phyloP scores from a whole-genome alignment of 148 eudicot genomes.

The Rhododendron kiyosumense region DNA sequence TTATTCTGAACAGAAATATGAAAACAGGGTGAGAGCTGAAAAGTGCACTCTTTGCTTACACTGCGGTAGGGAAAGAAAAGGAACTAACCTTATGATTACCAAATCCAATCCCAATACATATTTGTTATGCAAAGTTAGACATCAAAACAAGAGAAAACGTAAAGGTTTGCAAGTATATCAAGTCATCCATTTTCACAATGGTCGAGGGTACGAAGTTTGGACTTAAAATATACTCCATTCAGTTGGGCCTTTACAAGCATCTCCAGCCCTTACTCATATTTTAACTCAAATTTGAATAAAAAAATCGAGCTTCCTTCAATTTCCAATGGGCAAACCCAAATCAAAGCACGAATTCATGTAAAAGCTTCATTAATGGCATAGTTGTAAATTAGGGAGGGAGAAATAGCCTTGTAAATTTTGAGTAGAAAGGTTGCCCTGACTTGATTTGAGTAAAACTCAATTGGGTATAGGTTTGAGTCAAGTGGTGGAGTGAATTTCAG shows the following conservation, averaged over 20 bases:
- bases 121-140: neutral
- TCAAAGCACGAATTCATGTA: neutral
- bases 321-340: neutral
- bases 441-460: neutral
- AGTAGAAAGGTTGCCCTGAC: neutral
- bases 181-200: neutral
- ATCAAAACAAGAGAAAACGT: neutral
- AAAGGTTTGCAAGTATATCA: neutral
- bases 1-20: neutral
- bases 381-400: neutral
- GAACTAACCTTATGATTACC: neutral
- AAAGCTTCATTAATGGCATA: neutral
- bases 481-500: too few species aligned
- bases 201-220: neutral
- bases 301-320: too few species aligned
- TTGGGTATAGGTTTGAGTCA: too few species aligned
- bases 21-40: neutral
- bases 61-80: neutral
- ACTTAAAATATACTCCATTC: neutral
- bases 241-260: neutral
- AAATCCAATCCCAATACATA: neutral
- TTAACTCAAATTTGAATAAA: too few species aligned
- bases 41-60: neutral
- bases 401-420: neutral
- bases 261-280: too few species aligned